phyloP scores from a whole-genome alignment of 1,284 basidiomycete genomes.

The Ustilago crameri region DNA sequence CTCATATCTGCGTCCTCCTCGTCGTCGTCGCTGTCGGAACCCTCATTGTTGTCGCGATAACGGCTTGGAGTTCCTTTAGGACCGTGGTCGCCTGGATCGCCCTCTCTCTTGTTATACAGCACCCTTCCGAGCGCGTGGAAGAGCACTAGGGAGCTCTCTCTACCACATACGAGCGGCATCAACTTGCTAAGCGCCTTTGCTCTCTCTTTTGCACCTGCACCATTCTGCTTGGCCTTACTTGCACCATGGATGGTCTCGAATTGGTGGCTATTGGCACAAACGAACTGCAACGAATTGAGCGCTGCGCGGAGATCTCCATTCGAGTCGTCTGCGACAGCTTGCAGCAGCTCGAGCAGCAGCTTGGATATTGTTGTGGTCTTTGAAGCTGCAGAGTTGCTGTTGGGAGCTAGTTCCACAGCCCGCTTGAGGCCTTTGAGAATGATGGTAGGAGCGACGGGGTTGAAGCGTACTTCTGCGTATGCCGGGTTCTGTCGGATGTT shows the following conservation, averaged over 20 bases:
- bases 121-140: slow-evolving; percentile 95
- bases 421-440: slow-evolving; percentile 80
- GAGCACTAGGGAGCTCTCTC: slow-evolving; percentile 85
- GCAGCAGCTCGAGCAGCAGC: slow-evolving; percentile 17
- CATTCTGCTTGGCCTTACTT: neutral
- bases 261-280: slow-evolving; percentile 59
- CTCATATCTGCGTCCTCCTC: slow-evolving; percentile 3
- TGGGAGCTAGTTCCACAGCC: slow-evolving; percentile 9
- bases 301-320: slow-evolving; percentile 93
- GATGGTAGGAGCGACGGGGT: slow-evolving; percentile 87
- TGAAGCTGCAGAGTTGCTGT: neutral
- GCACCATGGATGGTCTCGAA: slow-evolving; percentile 4
- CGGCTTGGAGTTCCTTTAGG: neutral
- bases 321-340: slow-evolving; percentile 76
- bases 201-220: neutral
- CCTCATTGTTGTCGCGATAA: slow-evolving; percentile 2
- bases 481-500: slow-evolving; percentile 75
- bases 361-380: slow-evolving; percentile 1
- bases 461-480: slow-evolving; percentile 84
- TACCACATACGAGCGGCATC: slow-evolving; percentile 49
- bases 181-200: slow-evolving; percentile 10
- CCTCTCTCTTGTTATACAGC: slow-evolving; percentile 90
- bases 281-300: slow-evolving; percentile 89
- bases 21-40: neutral
- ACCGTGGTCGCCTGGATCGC: slow-evolving; percentile 45